Base-by-base conservation (phyloP, 371 early-diverging fungal species). In the Batkoa obscura region DNA sequence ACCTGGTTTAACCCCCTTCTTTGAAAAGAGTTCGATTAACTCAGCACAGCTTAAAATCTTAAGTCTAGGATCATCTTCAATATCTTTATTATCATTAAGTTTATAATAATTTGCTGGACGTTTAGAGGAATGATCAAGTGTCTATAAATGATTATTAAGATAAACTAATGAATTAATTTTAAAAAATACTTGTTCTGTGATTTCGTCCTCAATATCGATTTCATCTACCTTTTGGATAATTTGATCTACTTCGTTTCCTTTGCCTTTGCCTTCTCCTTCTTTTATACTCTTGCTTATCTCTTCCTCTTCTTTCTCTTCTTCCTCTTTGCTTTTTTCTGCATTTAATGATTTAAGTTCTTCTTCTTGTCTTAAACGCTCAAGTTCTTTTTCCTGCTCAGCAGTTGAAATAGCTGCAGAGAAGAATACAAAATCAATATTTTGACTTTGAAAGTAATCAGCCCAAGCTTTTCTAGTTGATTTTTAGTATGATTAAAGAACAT, bases 371-470 rank as follows among this genome's bases (percentile, higher is more conserved):
- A 10, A 10, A n/a, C 10, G 42, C 10, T 42, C 42, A n/a, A 42
- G 42, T 10, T 42, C n/a, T 42, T n/a, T 71, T 49, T 80, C 72
- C 58, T 72, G 70, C 23, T 65, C 61, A 37, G 75, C 65, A 38
- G 76, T 73, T 47, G 79, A 74, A 51, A 79, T 60, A 43, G 66
- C 77, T 60, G 90, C 97, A 13, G 94, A 93, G 68, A 94, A 97
- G 71, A 93, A 97, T 39, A 83, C 75, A 59, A 84, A 92, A 42
- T 74, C 67, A 54, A 95, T 87, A 10, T 81, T 82, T 50, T 86
- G 64, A 12, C 64, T 38, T 43, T 86, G 83, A 68, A 95, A 90
- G 60, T 86, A 86, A 58, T 86, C 85, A 1, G 94, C 94, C 98
- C 95, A 97, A 13, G 64, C 56, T 50, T 64, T 66, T 62, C 81